Conservation (phyloP, 2,329 filamentous ascomycete species). For the Leptographium lundbergii region DNA sequence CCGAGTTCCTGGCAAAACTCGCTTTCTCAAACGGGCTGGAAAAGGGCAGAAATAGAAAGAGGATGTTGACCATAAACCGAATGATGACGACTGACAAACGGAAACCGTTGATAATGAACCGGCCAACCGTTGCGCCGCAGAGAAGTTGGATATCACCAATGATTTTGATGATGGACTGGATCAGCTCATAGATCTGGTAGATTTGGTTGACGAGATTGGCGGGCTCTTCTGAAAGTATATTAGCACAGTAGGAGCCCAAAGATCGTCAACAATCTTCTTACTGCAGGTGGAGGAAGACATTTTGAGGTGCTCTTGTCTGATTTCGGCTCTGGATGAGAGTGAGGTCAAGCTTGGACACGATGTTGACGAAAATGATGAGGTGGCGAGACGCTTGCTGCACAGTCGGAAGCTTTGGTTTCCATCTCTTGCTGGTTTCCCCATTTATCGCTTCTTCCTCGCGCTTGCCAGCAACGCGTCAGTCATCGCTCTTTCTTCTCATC, state of each 20-base stretch:
- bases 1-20: not conserved
- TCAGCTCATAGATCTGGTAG: constrained; percentile 4
- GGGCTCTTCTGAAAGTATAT: not conserved
- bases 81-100: not conserved
- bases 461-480: not conserved
- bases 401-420: not conserved
- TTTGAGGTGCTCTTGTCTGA: not conserved
- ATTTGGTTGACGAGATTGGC: constrained; percentile 1
- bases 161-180: constrained; percentile 2
- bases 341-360: not conserved
- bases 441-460: not conserved
- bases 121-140: not conserved
- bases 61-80: not conserved
- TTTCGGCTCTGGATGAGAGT: not conserved
- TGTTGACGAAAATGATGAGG: not conserved
- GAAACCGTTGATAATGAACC: not conserved
- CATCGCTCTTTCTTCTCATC: not conserved
- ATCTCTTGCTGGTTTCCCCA: not conserved
- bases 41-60: constrained; percentile 5
- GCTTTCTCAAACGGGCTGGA: not conserved
- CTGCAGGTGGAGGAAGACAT: not conserved
- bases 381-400: not conserved
- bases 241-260: not conserved
- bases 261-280: not conserved
- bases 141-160: constrained; percentile 3